Base-by-base conservation (phyloP, 2,329 filamentous ascomycete genomes). In the Bertia moriformis region DNA sequence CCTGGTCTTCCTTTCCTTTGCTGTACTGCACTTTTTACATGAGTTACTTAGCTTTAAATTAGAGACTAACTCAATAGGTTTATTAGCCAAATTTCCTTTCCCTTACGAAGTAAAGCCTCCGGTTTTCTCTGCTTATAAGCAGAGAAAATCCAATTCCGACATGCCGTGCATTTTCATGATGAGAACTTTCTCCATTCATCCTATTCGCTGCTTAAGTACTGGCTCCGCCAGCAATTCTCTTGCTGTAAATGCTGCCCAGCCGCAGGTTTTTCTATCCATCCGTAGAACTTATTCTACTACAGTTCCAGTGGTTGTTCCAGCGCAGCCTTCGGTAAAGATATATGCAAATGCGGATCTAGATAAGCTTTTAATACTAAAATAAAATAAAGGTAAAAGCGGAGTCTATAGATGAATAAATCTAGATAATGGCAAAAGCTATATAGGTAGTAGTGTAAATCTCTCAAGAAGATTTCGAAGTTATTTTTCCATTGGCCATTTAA, bases 1-100 rank as follows among this genome's bases (percentile, higher is more conserved):
- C 10, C 15, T 12, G 12, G 10, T 18, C 15, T 35, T 35, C 17
- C 10, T 18, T 35, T 12, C 10, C 15, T 14, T 35, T 13, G 7
- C 32, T 14, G 15, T 35, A 18, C 15, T 35, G 17, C 17, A 35
- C 15, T 35, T 35, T 35, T 35, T 35, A 35, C 15, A 35, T 35
- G 15, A 35, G 32, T 35, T 35, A 35, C 32, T 35, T 35, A 35
- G 15, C 32, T 35, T 15, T 10, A 35, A 35, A 7, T 35, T 35
- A 35, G 15, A 35, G 32, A 35, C 32, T 35, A 18, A 17, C 32
- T 35, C 17, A 35, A 35, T 35, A 18, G 32, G 15, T 35, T 35
- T 35, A 14, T 35, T 35, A 35, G 15, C 15, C 7, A 35, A 10
- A 35, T 35, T 35, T 35, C 32, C 32, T 35, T 35, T 35, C 15